phyloP scores from a whole-genome alignment of 2,329 filamentous ascomycete genomes.

The Colletotrichum sp. region DNA sequence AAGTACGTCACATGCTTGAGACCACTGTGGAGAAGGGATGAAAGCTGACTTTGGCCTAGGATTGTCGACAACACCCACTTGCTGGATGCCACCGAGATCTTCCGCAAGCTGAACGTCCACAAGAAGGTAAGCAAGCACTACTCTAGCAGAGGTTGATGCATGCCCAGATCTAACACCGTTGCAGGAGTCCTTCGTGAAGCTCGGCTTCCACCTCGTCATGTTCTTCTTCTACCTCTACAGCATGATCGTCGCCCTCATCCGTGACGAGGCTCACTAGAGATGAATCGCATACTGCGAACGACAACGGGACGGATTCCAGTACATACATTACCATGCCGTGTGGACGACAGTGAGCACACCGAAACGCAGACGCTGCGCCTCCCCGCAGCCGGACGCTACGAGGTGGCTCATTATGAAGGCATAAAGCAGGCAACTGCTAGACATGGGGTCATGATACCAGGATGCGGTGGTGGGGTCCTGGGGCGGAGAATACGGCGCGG shows the following conservation, averaged over 20 bases:
- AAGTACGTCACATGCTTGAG: slow-evolving; percentile 70
- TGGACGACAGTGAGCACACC: neutral
- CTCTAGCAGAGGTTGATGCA: too few relatives aligned
- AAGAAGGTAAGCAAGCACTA: slow-evolving; percentile 75
- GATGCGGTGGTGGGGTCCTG: neutral
- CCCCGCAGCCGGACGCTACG: neutral
- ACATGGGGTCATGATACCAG: slow-evolving; percentile 23
- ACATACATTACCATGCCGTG: slow-evolving; percentile 10
- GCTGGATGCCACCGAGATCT: slow-evolving; percentile 97
- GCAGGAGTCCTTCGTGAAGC: slow-evolving; percentile 98
- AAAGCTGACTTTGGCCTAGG: slow-evolving; percentile 52
- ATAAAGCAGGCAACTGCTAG: slow-evolving; percentile 10
- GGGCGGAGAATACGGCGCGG: neutral
- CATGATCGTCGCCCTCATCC: slow-evolving; percentile 97
- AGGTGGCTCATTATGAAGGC: slow-evolving; percentile 7
- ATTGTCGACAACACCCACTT: slow-evolving; percentile 98
- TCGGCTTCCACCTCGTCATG: slow-evolving; percentile 98
- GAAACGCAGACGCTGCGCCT: neutral
- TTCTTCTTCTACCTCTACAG: slow-evolving; percentile 99
- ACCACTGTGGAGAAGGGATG: neutral
- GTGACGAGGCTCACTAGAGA: slow-evolving; percentile 82
- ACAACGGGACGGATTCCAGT: slow-evolving; percentile 21
- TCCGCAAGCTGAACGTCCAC: slow-evolving; percentile 97
- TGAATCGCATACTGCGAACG: neutral
- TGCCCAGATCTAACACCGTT: neutral